Base-by-base conservation (phyloP, 2,329 filamentous ascomycete genomes). In the Teratosphaeria viscida region DNA sequence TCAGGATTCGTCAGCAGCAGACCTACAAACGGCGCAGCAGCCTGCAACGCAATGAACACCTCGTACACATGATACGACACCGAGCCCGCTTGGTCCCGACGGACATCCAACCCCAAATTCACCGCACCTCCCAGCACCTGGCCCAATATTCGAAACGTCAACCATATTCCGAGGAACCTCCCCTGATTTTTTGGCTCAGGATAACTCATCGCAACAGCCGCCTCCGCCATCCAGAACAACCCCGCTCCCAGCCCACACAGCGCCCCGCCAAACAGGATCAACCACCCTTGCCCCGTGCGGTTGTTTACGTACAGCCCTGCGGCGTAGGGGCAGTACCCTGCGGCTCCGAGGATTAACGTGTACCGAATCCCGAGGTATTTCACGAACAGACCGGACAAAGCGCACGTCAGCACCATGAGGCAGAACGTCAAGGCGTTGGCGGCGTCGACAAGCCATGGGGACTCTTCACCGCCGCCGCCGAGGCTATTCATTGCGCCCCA, bases 221-320 rank as follows among this genome's bases (percentile, higher is more conserved):
- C 85, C 72, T 90, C 87, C 0, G 86, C 83, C 78, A 85, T 85
- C 87, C 87, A 90, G 72, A 90, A 90, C 0, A 90, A 77, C 0
- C 87, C 87, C 0, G 87, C 87, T 0, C 83, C 85, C 35, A 89
- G 78, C 19, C 87, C 87, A 63, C 87, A 90, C 0, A 87, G 75
- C 0, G 85, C 85, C 0, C 85, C 85, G 0, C 86, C 87, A 8
- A 90, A 72, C 0, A 89, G 77, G 0, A 85, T 80, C 10, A 89
- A 79, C 87, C 87, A 90, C 63, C 85, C 81, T 0, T 75, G 83
- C 1, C 85, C 85, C 66, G 81, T 90, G 0, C 86, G 79, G 68
- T 89, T 90, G 72, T 90, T 88, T 2, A 81, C 83, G 70, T 90
- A 90, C 0, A 90, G 74, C 0, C 85, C 87, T 0, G 87, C 87